These are phyloP conservation scores for Phalaenopsis aphrodite DNA, from an alignment of 106 monocot species.

Conservation along the genomic window DNA sequence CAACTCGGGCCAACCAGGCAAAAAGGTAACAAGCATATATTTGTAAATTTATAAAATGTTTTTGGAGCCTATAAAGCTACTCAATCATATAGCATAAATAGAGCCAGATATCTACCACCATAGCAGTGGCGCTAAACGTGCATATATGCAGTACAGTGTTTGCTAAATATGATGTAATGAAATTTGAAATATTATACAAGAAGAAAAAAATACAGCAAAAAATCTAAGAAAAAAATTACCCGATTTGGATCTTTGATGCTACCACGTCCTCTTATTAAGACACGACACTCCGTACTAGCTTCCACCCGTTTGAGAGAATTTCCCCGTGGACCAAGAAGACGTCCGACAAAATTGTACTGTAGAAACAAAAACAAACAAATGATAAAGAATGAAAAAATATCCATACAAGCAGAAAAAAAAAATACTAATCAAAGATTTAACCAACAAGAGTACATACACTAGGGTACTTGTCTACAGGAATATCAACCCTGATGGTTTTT, in stretches of 20 bases:
- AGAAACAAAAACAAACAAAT: slow-evolving; percentile 14
- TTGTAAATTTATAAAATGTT: not conserved
- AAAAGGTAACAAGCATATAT: not conserved
- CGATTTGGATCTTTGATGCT: slow-evolving; percentile 84
- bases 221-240: slow-evolving; percentile 27
- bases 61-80: not conserved
- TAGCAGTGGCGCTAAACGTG: not conserved
- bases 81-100: not conserved
- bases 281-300: slow-evolving; percentile 75
- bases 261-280: slow-evolving; percentile 80
- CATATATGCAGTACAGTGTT: not conserved
- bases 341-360: slow-evolving; percentile 89
- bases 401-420: not conserved
- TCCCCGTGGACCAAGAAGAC: slow-evolving; percentile 90
- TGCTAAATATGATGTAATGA: not conserved
- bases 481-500: slow-evolving; percentile 89
- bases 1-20: not conserved
- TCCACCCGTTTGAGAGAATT: slow-evolving; percentile 87
- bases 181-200: not conserved
- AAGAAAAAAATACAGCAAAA: not conserved
- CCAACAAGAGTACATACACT: slow-evolving; percentile 43
- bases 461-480: slow-evolving; percentile 87
- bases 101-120: not conserved
- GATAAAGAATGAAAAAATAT: not conserved
- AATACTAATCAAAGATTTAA: slow-evolving; percentile 1